Conservation (phyloP, 2,329 filamentous ascomycete genomes). For the Emmonsiellopsis sp. region DNA sequence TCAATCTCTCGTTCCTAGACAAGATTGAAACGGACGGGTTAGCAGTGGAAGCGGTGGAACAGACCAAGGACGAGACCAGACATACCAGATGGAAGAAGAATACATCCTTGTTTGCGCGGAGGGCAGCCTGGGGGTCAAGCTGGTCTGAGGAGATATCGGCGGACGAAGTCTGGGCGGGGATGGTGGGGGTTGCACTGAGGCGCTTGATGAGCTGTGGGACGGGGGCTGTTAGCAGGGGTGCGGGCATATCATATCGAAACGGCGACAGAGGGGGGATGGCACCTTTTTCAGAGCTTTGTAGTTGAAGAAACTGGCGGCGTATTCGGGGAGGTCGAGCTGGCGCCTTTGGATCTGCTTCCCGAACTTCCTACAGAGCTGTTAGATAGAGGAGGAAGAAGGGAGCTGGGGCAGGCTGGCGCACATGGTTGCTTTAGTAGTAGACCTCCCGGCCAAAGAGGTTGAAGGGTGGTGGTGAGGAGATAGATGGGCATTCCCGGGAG, state of each 20-base stretch:
- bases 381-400: background rate
- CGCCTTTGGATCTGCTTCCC: slow-evolving; percentile 99
- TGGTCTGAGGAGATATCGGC: slow-evolving; percentile 32
- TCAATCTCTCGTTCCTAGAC: slow-evolving; percentile 87
- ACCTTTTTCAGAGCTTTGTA: slow-evolving; percentile 99
- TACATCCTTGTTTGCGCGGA: slow-evolving; percentile 95
- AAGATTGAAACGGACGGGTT: background rate
- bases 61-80: background rate
- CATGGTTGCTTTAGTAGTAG: no score
- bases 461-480: no score
- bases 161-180: slow-evolving; percentile 63
- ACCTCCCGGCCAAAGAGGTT: no score
- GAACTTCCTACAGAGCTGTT: slow-evolving; percentile 68
- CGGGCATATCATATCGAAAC: background rate
- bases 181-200: slow-evolving; percentile 80
- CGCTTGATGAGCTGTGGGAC: slow-evolving; percentile 84
- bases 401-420: background rate
- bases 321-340: slow-evolving; percentile 97
- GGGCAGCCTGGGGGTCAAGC: slow-evolving; percentile 71
- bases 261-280: slow-evolving; percentile 3
- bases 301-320: slow-evolving; percentile 97
- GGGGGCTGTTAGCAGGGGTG: slow-evolving; percentile 8
- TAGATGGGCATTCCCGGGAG: no score
- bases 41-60: background rate
- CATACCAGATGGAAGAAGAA: slow-evolving; percentile 96